A percentile compares a stretch with the other conserved stretches of the same genome.
Evolutionary conservation across 768 basidiomycete genomes (phyloP).

Genomic region (Dacryopinax primogenitus): DNA sequence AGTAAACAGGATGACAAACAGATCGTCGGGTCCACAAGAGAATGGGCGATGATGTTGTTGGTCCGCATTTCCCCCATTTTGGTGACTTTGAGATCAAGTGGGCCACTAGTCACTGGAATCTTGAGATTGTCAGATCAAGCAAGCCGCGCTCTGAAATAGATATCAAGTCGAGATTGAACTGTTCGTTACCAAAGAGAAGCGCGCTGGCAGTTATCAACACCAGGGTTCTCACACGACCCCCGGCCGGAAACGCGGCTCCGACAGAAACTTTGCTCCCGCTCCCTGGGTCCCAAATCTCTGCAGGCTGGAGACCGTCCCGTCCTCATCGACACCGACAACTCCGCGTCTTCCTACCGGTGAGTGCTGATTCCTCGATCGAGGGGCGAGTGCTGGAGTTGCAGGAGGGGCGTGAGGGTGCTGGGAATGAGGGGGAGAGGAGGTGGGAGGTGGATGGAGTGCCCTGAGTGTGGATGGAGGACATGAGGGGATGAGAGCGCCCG

Average conservation of each 20-base stretch:
- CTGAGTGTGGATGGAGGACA: not conserved
- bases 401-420: not conserved
- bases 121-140: too few relatives aligned
- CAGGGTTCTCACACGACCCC: not conserved
- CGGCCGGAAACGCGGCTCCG: not conserved
- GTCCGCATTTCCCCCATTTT: too few relatives aligned
- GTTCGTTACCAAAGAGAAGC: too few relatives aligned
- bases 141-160: too few relatives aligned
- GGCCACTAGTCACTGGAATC: too few relatives aligned
- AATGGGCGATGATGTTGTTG: too few relatives aligned
- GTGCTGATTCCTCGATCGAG: slow-evolving; percentile 1
- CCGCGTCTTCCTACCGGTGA: slow-evolving; percentile 19
- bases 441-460: not conserved
- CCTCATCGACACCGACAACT: slow-evolving; percentile 3
- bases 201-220: too few relatives aligned
- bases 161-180: too few relatives aligned
- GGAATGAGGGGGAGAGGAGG: not conserved
- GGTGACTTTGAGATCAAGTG: too few relatives aligned
- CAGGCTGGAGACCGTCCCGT: not conserved
- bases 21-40: too few relatives aligned
- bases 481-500: not conserved
- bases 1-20: too few relatives aligned
- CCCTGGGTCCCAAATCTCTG: not conserved
- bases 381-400: not conserved
- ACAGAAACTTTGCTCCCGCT: slow-evolving; percentile 2